Base-by-base conservation (phyloP, 768 basidiomycete genomes). In the Boletus sp. region DNA sequence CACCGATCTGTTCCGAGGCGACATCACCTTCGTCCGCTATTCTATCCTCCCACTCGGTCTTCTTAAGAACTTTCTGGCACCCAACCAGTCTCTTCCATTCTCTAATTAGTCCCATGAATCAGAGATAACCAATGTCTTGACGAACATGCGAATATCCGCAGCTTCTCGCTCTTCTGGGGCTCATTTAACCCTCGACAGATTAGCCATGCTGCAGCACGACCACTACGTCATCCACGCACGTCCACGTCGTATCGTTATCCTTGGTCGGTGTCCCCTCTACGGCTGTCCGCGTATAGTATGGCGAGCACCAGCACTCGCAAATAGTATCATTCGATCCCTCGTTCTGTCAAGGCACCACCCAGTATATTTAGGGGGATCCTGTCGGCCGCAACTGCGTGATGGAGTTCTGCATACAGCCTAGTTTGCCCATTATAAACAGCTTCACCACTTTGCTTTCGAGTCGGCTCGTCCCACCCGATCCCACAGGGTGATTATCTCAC, bases 61-160 rank as follows among this genome's bases (percentile, higher is more conserved):
- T 54, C 32, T 27, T 15, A 21, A 32, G 27, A 30, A 50, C 34
- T 21, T 51, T 37, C 47, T 10, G 9, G 23, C 38, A 39, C 19
- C 2, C 25, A 15, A 10, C 32, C 33, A 8, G 1, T 21, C 4
- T 19, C 56, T 40, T 60, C 48, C 50, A 45, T 42, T 53, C 39
- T 42, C 19, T 14, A 37, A 34, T 46, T 35, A 11, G 29, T 32
- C 27, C 33, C 19, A 5, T 21, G 13, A 43, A 25, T 48, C 50
- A 52, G 56, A 62, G n/a, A n/a, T 53, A 54, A 58, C 53, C 60
- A 34, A 23, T 21, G 7, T 10, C 1, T 32, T 33, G 32, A 11
- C n/a, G 9, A 11, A 7, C 5, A 38, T 37, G 21, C 42, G 15
- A 23, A 53, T 17, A 40, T 40, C 37, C 52, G 23, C 50, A 42